These are phyloP conservation scores for Nitzschia inconspicua DNA, from an alignment of 108 stramenopile genomes.

Conservation along the genomic window DNA sequence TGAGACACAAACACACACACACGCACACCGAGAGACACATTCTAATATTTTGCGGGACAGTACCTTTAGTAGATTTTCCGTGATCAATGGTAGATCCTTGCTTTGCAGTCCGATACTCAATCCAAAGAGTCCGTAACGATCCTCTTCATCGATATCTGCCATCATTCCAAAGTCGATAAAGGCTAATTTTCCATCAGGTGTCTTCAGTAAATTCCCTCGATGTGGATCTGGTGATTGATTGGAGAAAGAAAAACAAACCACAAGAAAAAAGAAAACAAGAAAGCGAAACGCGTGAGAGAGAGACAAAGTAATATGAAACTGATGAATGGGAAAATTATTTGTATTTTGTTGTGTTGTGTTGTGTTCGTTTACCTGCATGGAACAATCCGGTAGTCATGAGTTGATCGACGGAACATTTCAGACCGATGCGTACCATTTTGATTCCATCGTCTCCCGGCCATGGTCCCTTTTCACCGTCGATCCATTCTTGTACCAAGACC, in stretches of 20 bases:
- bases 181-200: slow-evolving; percentile 66
- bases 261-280: too few species aligned
- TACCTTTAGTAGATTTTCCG: slow-evolving; percentile 83
- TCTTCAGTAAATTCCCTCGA: slow-evolving; percentile 76
- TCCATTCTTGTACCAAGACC: slow-evolving; percentile 91
- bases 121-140: slow-evolving; percentile 88
- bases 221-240: too few species aligned
- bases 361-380: slow-evolving; percentile 1
- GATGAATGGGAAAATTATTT: too few species aligned
- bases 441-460: slow-evolving; percentile 83
- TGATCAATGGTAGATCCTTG: slow-evolving; percentile 76
- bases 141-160: slow-evolving; percentile 89
- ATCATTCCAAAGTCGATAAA: slow-evolving; percentile 95
- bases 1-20: background rate
- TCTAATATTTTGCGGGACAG: slow-evolving; percentile 1
- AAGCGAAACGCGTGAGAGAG: too few species aligned
- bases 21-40: background rate
- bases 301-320: too few species aligned
- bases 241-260: too few species aligned
- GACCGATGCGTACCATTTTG: slow-evolving; percentile 83
- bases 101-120: slow-evolving; percentile 86
- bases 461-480: slow-evolving; percentile 89
- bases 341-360: too few species aligned
- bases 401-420: slow-evolving; percentile 90
- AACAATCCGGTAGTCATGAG: slow-evolving; percentile 41